These are phyloP conservation scores for Echinochloa phyllopogon DNA, from an alignment of 176 grass and related monocot genomes.

Conservation along the genomic window DNA sequence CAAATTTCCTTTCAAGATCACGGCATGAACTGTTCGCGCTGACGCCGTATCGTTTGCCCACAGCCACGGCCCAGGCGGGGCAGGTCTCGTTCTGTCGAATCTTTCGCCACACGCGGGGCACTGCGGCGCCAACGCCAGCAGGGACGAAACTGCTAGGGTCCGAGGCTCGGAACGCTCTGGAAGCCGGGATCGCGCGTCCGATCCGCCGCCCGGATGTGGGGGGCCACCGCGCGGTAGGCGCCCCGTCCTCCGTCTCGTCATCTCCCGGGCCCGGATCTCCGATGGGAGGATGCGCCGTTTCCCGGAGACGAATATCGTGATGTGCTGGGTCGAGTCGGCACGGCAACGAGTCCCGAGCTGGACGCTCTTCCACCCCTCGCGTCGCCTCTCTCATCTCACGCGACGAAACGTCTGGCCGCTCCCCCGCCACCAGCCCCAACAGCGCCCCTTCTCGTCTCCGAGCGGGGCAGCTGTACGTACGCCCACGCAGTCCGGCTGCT, in stretches of 20 bases:
- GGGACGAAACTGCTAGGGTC: background rate
- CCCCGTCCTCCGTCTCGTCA: conserved; percentile 38
- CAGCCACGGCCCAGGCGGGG: background rate
- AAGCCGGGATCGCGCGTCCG: background rate
- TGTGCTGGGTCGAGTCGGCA: background rate
- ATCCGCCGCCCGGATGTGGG: background rate
- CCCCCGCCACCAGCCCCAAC: background rate
- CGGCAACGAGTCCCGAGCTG: background rate
- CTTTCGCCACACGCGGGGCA: background rate
- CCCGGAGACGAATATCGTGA: conserved; percentile 12
- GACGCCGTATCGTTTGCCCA: background rate
- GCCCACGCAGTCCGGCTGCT: background rate
- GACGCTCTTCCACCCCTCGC: background rate
- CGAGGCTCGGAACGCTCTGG: background rate
- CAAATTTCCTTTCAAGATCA: background rate
- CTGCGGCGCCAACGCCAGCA: background rate
- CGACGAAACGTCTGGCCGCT: background rate
- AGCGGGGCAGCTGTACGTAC: background rate
- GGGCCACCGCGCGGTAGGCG: conserved; percentile 13
- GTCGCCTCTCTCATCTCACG: too few relatives aligned
- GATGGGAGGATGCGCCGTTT: background rate
- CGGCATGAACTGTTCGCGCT: background rate
- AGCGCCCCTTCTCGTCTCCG: background rate
- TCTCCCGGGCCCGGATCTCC: background rate
- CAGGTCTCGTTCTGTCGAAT: background rate